Percentiles rank a stretch among this genome's conserved stretches.
Conservation (phyloP, 2,329 filamentous ascomycete species). For the Trichocomaceae sp. region DNA sequence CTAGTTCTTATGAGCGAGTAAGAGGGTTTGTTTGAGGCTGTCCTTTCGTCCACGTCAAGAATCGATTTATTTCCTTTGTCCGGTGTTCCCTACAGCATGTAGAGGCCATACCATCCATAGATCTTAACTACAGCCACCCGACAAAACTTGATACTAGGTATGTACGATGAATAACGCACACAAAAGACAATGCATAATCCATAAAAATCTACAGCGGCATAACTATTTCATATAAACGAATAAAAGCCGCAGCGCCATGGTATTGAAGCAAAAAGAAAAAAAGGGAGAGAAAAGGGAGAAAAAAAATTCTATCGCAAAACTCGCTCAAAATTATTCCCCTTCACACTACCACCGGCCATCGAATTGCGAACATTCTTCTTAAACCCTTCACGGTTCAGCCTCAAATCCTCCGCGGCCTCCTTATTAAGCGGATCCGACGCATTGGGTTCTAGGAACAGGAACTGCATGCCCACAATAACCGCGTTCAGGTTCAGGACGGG, state of each 20-base stretch:
- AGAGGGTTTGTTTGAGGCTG: background rate
- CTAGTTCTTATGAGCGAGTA: background rate
- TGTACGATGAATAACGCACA: background rate
- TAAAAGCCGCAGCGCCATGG: slow-evolving; percentile 1
- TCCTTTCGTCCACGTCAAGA: slow-evolving; percentile 4
- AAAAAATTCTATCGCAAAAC: slow-evolving; percentile 57
- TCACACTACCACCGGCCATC: slow-evolving; percentile 74
- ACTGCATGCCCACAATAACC: slow-evolving; percentile 92
- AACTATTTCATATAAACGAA: background rate
- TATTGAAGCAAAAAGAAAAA: background rate
- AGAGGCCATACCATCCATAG: no score
- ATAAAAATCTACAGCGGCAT: background rate
- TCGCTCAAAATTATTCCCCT: slow-evolving; percentile 66
- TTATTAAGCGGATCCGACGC: slow-evolving; percentile 97
- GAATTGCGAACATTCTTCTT: slow-evolving; percentile 80
- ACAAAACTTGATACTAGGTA: no score
- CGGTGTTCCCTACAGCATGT: no score
- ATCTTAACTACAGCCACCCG: no score
- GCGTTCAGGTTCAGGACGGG: slow-evolving; percentile 94
- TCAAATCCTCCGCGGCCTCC: slow-evolving; percentile 88
- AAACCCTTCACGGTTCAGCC: slow-evolving; percentile 78
- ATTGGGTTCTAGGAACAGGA: slow-evolving; percentile 95
- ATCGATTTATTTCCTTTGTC: slow-evolving; percentile 7
- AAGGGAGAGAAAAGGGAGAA: no score
- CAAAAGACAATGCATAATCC: background rate